These are phyloP conservation scores for Irpex sp. DNA, from an alignment of 1,284 basidiomycete species.

Conservation along the genomic window DNA sequence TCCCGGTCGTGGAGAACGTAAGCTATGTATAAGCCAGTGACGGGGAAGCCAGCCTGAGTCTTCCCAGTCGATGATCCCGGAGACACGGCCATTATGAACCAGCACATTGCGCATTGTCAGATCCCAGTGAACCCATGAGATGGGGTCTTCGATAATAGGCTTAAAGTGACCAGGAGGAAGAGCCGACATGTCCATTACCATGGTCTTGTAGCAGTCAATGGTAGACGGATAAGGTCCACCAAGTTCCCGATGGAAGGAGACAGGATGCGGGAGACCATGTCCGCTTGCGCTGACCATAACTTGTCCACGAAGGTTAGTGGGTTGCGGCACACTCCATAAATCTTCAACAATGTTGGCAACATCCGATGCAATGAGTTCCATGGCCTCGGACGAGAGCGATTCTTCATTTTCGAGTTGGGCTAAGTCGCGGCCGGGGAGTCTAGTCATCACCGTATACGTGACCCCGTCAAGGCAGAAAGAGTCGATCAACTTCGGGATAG, in stretches of 20 bases:
- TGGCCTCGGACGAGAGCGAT: not conserved
- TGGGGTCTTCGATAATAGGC: constrained; percentile 12
- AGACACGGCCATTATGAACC: constrained; percentile 18
- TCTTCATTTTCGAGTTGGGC: not conserved
- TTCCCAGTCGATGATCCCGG: constrained; percentile 26
- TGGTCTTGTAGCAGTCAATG: constrained; percentile 15
- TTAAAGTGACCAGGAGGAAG: not conserved
- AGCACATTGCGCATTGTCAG: constrained; percentile 22
- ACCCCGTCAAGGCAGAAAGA: constrained; percentile 12
- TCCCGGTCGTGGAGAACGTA: constrained; percentile 3
- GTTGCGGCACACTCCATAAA: constrained; percentile 17
- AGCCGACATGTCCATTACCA: constrained; percentile 5
- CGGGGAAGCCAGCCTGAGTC: constrained; percentile 23
- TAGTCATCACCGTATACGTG: constrained; percentile 23
- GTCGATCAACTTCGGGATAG: constrained; percentile 19
- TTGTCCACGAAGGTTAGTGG: constrained; percentile 10
- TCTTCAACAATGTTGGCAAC: constrained; percentile 13
- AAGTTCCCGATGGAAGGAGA: constrained; percentile 10
- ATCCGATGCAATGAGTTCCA: constrained; percentile 13
- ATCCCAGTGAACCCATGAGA: constrained; percentile 22
- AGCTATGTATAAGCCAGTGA: constrained; percentile 10
- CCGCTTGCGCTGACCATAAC: constrained; percentile 24
- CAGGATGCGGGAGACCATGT: constrained; percentile 21
- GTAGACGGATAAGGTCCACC: constrained; percentile 18
- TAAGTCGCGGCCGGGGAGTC: constrained; percentile 15